These are phyloP conservation scores for Dioscorea alata DNA, from an alignment of 106 monocot genomes.

Conservation along the genomic window DNA sequence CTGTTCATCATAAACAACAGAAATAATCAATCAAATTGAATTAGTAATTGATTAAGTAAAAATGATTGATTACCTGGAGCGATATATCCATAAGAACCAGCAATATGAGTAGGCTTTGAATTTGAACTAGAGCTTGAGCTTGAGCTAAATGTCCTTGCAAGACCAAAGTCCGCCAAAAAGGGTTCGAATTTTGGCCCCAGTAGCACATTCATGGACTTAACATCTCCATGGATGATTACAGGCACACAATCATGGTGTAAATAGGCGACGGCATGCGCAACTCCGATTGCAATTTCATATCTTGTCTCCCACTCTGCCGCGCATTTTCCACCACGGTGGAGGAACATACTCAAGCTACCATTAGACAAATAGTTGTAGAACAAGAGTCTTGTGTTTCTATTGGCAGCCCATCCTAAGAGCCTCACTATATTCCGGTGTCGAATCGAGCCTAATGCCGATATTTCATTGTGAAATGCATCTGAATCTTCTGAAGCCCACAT, in stretches of 20 bases:
- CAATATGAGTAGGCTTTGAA: constrained; percentile 29
- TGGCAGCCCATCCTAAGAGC: constrained; percentile 69
- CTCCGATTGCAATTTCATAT: constrained; percentile 68
- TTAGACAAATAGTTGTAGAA: constrained; percentile 83
- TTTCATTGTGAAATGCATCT: constrained; percentile 65
- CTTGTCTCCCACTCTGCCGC: constrained; percentile 73
- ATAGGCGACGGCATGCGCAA: constrained; percentile 86
- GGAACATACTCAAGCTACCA: constrained; percentile 66
- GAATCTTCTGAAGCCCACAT: constrained; percentile 70
- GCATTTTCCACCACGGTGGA: constrained; percentile 57
- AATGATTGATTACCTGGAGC: constrained; percentile 56
- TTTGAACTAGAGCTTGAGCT: background rate
- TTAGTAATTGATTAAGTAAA: no score
- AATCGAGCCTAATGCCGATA: constrained; percentile 67
- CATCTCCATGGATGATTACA: constrained; percentile 82
- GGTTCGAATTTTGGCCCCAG: constrained; percentile 68
- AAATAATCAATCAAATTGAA: background rate
- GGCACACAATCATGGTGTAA: constrained; percentile 98
- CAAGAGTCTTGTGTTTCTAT: constrained; percentile 50
- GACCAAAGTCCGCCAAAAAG: constrained; percentile 86
- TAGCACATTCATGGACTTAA: constrained; percentile 94
- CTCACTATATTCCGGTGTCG: constrained; percentile 87
- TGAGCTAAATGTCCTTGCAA: constrained; percentile 38
- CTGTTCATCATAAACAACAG: constrained; percentile 22
- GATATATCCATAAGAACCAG: constrained; percentile 94